These are phyloP conservation scores for Globisporangium alternatum DNA, from an alignment of 352 stramenopile species.

Conservation along the genomic window DNA sequence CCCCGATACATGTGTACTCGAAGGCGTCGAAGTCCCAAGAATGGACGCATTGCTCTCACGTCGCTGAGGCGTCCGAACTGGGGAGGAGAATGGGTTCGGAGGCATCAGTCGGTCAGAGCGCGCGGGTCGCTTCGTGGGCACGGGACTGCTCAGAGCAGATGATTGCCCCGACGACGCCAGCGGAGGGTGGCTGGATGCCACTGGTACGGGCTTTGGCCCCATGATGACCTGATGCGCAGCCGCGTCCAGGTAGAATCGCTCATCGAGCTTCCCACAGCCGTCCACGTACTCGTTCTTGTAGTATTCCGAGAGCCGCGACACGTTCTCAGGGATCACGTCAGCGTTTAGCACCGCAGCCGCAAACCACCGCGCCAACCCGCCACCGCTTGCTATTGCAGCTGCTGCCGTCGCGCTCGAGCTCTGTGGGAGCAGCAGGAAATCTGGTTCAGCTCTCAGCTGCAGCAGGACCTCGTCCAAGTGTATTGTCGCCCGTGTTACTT, in stretches of 20 bases:
- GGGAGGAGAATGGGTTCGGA: constrained; percentile 28
- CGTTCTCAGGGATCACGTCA: constrained; percentile 40
- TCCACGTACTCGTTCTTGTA: constrained; percentile 50
- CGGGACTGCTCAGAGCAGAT: constrained; percentile 12
- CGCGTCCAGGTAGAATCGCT: constrained; percentile 50
- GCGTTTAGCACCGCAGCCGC: constrained; percentile 34
- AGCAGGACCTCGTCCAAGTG: constrained; percentile 43
- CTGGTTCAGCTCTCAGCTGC: constrained; percentile 28
- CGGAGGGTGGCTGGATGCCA: constrained; percentile 14
- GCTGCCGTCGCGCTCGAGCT: not conserved
- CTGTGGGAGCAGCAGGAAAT: constrained; percentile 18
- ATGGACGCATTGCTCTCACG: constrained; percentile 22
- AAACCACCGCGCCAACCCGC: constrained; percentile 6
- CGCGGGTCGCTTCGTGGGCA: constrained; percentile 11
- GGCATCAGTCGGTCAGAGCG: constrained; percentile 16
- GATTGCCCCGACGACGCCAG: constrained; percentile 8
- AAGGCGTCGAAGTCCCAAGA: constrained; percentile 33
- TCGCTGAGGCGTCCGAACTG: constrained; percentile 33
- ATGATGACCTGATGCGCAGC: constrained; percentile 32
- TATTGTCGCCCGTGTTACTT: constrained; percentile 39
- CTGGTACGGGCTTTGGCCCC: constrained; percentile 18
- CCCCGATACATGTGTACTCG: not conserved
- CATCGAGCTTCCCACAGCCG: constrained; percentile 52
- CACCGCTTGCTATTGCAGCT: not conserved
- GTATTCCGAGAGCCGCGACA: constrained; percentile 27